These are phyloP conservation scores for Dillenia turbinata DNA, from an alignment of 164 flowering plant species.

Conservation along the genomic window DNA sequence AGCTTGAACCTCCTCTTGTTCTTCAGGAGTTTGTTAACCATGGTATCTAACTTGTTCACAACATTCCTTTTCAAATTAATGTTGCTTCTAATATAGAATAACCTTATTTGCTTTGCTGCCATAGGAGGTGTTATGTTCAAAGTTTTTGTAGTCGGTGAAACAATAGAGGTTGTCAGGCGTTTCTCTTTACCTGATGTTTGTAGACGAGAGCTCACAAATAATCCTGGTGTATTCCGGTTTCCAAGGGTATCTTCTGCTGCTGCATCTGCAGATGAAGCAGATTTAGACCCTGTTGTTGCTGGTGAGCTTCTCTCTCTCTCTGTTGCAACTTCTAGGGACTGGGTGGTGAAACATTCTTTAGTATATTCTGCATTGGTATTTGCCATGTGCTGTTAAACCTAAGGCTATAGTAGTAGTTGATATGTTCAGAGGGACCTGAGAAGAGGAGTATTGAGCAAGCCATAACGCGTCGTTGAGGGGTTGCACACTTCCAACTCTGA, in stretches of 20 bases:
- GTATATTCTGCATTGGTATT: too few relatives aligned
- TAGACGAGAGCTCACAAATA: constrained; percentile 46
- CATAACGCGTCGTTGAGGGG: too few relatives aligned
- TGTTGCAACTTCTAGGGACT: too few relatives aligned
- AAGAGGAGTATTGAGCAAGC: too few relatives aligned
- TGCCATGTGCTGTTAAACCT: too few relatives aligned
- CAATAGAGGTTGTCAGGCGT: constrained; percentile 86
- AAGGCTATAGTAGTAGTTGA: too few relatives aligned
- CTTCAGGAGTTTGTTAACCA: constrained; percentile 97
- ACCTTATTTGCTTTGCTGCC: neutral
- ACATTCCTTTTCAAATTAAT: neutral
- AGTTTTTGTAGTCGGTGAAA: constrained; percentile 89
- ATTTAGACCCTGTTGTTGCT: constrained; percentile 80
- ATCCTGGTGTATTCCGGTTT: constrained; percentile 68
- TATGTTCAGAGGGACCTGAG: too few relatives aligned
- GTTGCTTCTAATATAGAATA: neutral
- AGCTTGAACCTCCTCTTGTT: constrained; percentile 92
- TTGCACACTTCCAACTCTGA: too few relatives aligned
- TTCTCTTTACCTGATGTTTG: constrained; percentile 88
- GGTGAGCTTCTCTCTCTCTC: constrained; percentile 38
- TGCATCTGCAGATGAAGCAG: constrained; percentile 94
- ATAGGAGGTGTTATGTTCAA: constrained; percentile 93
- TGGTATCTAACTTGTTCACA: constrained; percentile 36
- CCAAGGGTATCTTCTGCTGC: constrained; percentile 98
- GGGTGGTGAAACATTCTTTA: too few relatives aligned